A percentile compares a stretch with the other conserved stretches of the same genome.
Evolutionary conservation across 176 grass and related monocot genomes (phyloP).

Genomic region (Pontederia crassipes): DNA sequence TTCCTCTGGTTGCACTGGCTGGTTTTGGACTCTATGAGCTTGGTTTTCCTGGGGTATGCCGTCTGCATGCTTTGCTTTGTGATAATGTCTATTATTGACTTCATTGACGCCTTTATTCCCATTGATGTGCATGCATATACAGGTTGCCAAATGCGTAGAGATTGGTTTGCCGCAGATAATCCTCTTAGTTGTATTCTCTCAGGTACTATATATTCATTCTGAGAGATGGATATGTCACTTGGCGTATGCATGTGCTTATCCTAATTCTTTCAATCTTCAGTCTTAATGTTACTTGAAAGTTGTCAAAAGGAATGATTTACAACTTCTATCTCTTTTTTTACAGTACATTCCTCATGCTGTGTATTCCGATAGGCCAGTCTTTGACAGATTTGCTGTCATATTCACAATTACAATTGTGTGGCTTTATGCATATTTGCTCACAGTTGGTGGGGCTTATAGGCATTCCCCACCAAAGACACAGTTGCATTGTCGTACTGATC

Average conservation of each 20-base stretch:
- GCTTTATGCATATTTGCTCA: slow-evolving; percentile 86
- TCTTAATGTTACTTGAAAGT: slow-evolving; percentile 1
- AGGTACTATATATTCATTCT: slow-evolving; percentile 27
- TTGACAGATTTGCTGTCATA: slow-evolving; percentile 57
- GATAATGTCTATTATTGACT: neutral
- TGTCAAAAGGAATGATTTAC: slow-evolving; percentile 12
- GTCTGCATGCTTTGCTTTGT: slow-evolving; percentile 7
- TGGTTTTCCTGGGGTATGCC: slow-evolving; percentile 75
- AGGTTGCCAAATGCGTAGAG: slow-evolving; percentile 97
- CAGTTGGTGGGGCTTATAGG: slow-evolving; percentile 75
- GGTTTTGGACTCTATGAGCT: slow-evolving; percentile 97
- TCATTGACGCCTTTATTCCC: neutral
- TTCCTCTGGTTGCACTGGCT: slow-evolving; percentile 67
- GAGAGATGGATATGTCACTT: neutral
- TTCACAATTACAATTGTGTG: slow-evolving; percentile 77
- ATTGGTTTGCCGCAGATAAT: slow-evolving; percentile 73
- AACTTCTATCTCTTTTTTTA: neutral
- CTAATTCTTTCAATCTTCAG: neutral
- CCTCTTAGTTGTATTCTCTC: slow-evolving; percentile 59
- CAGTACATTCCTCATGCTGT: slow-evolving; percentile 67
- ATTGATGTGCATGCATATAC: neutral
- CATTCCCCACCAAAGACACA: slow-evolving; percentile 57
- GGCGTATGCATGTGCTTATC: neutral
- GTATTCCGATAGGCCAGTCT: slow-evolving; percentile 37
- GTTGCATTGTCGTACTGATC: slow-evolving; percentile 79